Percentiles rank a stretch among this genome's conserved stretches.
Evolutionary conservation across 2,329 filamentous ascomycete species (phyloP).

Genomic region (Penicillium glabrum): DNA sequence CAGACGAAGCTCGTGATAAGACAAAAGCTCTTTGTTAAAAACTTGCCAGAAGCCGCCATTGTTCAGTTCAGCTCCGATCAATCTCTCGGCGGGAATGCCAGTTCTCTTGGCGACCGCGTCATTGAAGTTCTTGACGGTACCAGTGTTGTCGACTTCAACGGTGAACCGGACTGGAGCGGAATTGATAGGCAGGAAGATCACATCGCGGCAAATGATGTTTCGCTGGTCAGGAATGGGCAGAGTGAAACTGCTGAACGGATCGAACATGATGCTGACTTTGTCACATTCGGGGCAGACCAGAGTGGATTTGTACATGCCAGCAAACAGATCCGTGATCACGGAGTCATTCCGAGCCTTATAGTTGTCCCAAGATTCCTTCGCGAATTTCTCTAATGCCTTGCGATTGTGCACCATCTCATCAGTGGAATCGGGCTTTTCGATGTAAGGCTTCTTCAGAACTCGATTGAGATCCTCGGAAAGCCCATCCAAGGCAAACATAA

Average conservation of each 20-base stretch:
- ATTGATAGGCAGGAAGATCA: conserved; percentile 77
- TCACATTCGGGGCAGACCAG: conserved; percentile 86
- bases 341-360: conserved; percentile 92
- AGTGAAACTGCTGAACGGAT: conserved; percentile 93
- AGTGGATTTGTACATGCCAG: conserved; percentile 97
- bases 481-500: conserved; percentile 91
- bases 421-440: conserved; percentile 95
- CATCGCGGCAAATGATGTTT: conserved; percentile 76
- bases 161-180: conserved; percentile 69
- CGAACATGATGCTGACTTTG: conserved; percentile 98
- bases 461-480: conserved; percentile 94
- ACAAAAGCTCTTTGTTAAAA: conserved; percentile 65
- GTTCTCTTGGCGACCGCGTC: conserved; percentile 57
- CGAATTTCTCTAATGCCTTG: conserved; percentile 77
- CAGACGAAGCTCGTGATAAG: conserved; percentile 63
- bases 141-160: conserved; percentile 72
- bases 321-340: conserved; percentile 92
- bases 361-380: conserved; percentile 85
- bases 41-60: conserved; percentile 82
- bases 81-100: conserved; percentile 51
- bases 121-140: conserved; percentile 56
- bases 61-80: conserved; percentile 84
- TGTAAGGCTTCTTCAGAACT: conserved; percentile 93
- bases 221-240: conserved; percentile 74
- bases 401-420: conserved; percentile 90